These are phyloP conservation scores for Russula virescens DNA, from an alignment of 768 basidiomycete genomes.

Conservation along the genomic window DNA sequence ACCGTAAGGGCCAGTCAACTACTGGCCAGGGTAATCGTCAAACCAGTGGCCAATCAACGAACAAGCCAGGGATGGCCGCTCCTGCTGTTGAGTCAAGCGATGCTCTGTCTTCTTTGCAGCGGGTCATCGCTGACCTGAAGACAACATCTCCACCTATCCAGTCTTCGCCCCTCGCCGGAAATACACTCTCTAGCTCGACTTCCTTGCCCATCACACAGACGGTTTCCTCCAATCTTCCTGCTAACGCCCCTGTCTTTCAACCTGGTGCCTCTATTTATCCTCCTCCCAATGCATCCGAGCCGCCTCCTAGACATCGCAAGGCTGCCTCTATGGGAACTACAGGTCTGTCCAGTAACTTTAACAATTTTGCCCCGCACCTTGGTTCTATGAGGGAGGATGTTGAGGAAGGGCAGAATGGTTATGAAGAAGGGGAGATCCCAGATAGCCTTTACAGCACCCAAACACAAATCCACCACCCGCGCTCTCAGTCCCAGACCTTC, in stretches of 20 bases:
- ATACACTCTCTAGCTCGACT: constrained; percentile 33
- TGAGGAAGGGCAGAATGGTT: constrained; percentile 49
- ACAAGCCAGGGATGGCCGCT: constrained; percentile 36
- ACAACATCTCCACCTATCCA: constrained; percentile 65
- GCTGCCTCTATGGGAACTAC: constrained; percentile 65
- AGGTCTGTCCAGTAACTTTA: constrained; percentile 54
- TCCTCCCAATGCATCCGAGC: constrained; percentile 40
- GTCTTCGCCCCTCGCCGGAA: constrained; percentile 35
- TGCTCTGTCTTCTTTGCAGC: constrained; percentile 81
- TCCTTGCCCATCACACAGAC: constrained; percentile 46
- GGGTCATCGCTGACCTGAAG: constrained; percentile 92
- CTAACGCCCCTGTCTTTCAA: constrained; percentile 70
- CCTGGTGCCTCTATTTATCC: constrained; percentile 58
- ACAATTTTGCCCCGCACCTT: constrained; percentile 71
- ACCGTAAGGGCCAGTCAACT: constrained; percentile 33
- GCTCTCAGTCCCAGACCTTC: constrained; percentile 78
- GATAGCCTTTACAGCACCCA: constrained; percentile 47
- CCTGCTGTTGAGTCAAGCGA: constrained; percentile 64
- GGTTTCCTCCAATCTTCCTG: constrained; percentile 46
- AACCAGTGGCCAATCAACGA: constrained; percentile 35
- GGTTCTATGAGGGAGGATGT: constrained; percentile 80
- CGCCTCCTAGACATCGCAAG: constrained; percentile 67
- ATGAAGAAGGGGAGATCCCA: constrained; percentile 76
- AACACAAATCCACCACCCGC: constrained; percentile 52
- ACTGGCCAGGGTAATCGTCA: constrained; percentile 54